Evolutionary conservation across 441 rosid genomes (phyloP).

Genomic region (Pelargonium australe): DNA sequence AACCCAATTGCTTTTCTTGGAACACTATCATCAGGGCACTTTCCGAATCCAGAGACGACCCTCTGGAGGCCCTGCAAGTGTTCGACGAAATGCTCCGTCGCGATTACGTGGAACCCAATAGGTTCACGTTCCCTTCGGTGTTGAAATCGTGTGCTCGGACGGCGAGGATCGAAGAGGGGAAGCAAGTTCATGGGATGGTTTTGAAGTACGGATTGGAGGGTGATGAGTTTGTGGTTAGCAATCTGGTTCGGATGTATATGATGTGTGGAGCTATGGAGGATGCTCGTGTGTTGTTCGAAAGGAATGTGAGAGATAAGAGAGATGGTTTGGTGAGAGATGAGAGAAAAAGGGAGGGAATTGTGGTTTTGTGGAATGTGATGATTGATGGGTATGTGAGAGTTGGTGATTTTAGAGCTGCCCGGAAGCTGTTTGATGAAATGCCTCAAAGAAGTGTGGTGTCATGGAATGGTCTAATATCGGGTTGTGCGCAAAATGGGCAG

Average conservation of each 20-base stretch:
- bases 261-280: conserved; percentile 46
- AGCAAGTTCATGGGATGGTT: conserved; percentile 48
- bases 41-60: conserved; percentile 29
- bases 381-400: conserved; percentile 45
- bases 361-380: conserved; percentile 62
- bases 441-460: conserved; percentile 45
- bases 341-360: conserved; percentile 33
- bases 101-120: conserved; percentile 43
- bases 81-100: conserved; percentile 40
- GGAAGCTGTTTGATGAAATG: conserved; percentile 26
- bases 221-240: conserved; percentile 57
- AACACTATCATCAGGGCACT: conserved; percentile 61
- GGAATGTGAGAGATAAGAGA: conserved; percentile 27
- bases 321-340: too few species aligned
- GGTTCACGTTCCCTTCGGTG: conserved; percentile 56
- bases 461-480: conserved; percentile 57
- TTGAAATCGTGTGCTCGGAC: conserved; percentile 51
- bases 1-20: conserved; percentile 66
- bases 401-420: conserved; percentile 35
- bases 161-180: conserved; percentile 44
- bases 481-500: conserved; percentile 45
- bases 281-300: conserved; percentile 36
- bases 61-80: conserved; percentile 32
- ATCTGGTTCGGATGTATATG: conserved; percentile 50
- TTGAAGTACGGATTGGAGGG: conserved; percentile 41